phyloP scores from a whole-genome alignment of 139 green algal genomes.

The Micromonas commoda region DNA sequence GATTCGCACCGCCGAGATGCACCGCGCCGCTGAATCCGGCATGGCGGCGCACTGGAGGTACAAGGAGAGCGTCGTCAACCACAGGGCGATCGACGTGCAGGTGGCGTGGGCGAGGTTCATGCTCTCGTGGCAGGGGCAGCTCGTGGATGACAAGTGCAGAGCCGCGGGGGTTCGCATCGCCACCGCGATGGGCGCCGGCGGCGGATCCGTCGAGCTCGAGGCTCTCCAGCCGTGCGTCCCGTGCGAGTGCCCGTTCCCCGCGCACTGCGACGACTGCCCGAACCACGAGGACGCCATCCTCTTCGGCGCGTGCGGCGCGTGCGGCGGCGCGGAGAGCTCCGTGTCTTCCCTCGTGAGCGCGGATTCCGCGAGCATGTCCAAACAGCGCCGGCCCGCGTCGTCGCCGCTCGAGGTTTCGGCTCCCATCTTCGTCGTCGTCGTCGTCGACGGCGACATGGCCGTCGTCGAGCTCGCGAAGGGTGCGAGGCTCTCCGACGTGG shows the following conservation, averaged over 20 bases:
- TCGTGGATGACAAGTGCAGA: slow-evolving; percentile 52
- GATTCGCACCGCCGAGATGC: slow-evolving; percentile 91
- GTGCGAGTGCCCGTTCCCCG: slow-evolving; percentile 4
- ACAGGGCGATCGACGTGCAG: slow-evolving; percentile 24
- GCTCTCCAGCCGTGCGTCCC: neutral
- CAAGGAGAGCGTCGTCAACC: slow-evolving; percentile 65
- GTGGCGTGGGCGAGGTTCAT: slow-evolving; percentile 40
- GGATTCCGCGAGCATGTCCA: neutral
- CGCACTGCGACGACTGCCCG: neutral
- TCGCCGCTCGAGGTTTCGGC: neutral
- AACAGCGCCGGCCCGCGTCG: neutral
- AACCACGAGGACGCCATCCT: neutral
- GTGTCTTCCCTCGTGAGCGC: neutral
- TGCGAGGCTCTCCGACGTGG: neutral
- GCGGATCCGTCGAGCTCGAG: neutral
- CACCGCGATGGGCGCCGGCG: neutral
- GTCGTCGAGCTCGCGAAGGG: neutral
- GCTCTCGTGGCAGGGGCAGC: slow-evolving; percentile 43
- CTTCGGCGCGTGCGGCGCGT: neutral
- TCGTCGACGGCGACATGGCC: slow-evolving; percentile 1
- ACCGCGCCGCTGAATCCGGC: slow-evolving; percentile 84
- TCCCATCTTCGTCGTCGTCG: slow-evolving; percentile 8
- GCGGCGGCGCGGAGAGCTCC: neutral
- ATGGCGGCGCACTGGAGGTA: slow-evolving; percentile 93
- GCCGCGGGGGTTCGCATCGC: slow-evolving; percentile 19